Percentiles rank a stretch among this genome's conserved stretches.
Conservation (phyloP, 345 rosid species). For the Turritis glabra region DNA sequence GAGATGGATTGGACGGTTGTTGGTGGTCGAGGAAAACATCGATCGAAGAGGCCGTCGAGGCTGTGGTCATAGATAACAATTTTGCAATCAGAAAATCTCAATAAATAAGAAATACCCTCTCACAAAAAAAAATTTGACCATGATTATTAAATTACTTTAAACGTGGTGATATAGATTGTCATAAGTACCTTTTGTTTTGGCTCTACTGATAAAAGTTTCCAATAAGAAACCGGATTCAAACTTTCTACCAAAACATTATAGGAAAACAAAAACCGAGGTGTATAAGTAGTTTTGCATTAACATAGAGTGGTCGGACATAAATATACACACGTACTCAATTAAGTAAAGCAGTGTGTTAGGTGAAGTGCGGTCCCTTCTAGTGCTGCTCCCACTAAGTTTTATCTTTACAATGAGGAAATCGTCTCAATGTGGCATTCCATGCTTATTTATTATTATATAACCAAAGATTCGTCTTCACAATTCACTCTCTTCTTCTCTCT, state of each 20-base stretch:
- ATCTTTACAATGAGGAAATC: conserved; percentile 14
- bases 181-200: neutral
- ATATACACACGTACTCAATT: conserved; percentile 8
- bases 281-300: conserved; percentile 8
- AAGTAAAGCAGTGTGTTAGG: conserved; percentile 33
- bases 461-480: conserved; percentile 10
- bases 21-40: too few species aligned
- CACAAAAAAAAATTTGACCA: neutral
- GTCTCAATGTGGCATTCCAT: conserved; percentile 24
- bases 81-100: neutral
- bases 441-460: conserved; percentile 23
- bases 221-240: neutral
- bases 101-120: neutral
- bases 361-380: conserved; percentile 32
- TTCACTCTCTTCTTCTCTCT: conserved; percentile 1
- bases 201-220: neutral
- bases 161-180: neutral
- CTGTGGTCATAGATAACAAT: too few species aligned
- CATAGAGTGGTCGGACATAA: neutral
- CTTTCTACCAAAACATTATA: neutral
- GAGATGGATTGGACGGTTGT: too few species aligned
- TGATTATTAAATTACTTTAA: neutral
- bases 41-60: too few species aligned
- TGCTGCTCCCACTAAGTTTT: conserved; percentile 39
- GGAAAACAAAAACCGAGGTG: conserved; percentile 1